These are phyloP conservation scores for Mortierella sp. DNA, from an alignment of 371 early-diverging fungal species.

Conservation along the genomic window DNA sequence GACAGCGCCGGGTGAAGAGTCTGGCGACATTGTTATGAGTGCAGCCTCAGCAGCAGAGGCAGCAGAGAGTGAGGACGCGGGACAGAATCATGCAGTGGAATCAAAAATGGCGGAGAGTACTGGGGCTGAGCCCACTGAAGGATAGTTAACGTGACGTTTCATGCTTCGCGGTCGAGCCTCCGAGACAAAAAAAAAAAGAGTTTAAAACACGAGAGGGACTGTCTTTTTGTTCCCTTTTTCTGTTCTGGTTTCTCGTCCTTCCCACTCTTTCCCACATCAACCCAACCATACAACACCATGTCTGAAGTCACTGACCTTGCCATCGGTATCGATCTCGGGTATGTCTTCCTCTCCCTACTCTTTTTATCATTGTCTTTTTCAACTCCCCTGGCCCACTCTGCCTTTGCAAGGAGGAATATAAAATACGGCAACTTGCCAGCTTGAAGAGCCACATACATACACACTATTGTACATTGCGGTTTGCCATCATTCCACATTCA, in stretches of 20 bases:
- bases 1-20: constrained; percentile 3
- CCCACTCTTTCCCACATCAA: constrained; percentile 24
- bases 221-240: constrained; percentile 22
- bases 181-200: background rate
- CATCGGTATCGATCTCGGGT: constrained; percentile 72
- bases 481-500: too few relatives aligned
- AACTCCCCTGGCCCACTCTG: background rate
- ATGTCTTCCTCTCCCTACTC: constrained; percentile 4
- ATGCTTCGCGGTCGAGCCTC: too few relatives aligned
- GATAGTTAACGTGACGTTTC: too few relatives aligned
- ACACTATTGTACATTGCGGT: too few relatives aligned
- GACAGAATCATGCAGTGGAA: background rate
- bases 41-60: background rate
- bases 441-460: too few relatives aligned
- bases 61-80: background rate
- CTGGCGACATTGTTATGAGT: constrained; percentile 3
- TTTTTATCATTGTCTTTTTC: constrained; percentile 1
- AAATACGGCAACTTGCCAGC: background rate
- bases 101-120: too few relatives aligned
- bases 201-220: background rate
- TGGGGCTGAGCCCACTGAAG: too few relatives aligned
- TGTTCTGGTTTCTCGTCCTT: constrained; percentile 54
- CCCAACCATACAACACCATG: constrained; percentile 53
- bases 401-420: background rate
- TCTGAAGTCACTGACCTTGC: constrained; percentile 78